Base-by-base conservation (phyloP, 1,284 basidiomycete species). In the Fomitopsis palustris region DNA sequence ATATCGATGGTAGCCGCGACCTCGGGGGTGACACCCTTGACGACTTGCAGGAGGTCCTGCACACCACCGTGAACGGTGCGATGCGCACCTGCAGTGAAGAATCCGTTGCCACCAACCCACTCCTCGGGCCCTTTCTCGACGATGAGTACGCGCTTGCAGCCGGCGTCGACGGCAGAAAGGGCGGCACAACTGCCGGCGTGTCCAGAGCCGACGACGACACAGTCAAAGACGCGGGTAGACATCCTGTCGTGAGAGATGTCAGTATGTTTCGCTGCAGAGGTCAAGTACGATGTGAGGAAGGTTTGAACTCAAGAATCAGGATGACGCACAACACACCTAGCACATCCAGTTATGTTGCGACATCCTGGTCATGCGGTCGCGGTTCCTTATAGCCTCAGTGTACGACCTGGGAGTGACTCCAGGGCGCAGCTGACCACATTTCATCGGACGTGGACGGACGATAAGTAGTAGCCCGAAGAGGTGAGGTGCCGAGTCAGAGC, bases 101-200 rank as follows among this genome's bases (percentile, higher is more conserved):
- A 87, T 12, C 86, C 84, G 65, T 89, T 89, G 14, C 86, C 87
- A 14, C 87, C 87, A 8, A 72, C 79, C 86, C 86, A 88, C 59
- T 81, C 78, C 47, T 74, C 65, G 2, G 86, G 84, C 43, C 84
- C 84, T 66, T 87, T 87, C 67, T 89, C 87, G 56, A 88, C 72
- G 58, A 88, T 73, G 52, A 88, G 74, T 60, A 88, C 84, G 74
- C 78, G 77, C 55, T 72, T 75, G 72, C 85, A 84, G 49, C 86
- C 86, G 41, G 80, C 71, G 62, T 87, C 81, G 45, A 73, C 75
- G 9, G 86, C 85, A 51, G 84, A 77, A 41, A 87, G 73, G 1
- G 87, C 86, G 17, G 87, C 84, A 61, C 81, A 86, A 64, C 81
- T 82, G 21, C 86, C 86, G 55, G 87, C 86, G 68, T 88, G 81